Conservation (phyloP, 768 basidiomycete genomes). For the Mycena chlorophos region DNA sequence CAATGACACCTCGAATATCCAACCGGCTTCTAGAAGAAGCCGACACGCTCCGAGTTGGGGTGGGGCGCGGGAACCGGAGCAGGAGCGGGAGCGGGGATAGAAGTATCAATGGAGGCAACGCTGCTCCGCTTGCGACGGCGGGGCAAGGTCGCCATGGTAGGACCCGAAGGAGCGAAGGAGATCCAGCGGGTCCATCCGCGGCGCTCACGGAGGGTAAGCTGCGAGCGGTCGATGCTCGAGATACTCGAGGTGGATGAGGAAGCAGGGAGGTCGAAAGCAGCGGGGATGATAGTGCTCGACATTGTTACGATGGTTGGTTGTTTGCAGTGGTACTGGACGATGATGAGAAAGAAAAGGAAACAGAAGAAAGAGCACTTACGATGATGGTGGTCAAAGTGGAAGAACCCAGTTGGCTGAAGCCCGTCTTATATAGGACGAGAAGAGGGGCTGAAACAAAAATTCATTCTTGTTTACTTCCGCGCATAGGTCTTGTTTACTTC, state of each 20-base stretch:
- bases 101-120: not conserved
- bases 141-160: not conserved
- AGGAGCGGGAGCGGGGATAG: not conserved
- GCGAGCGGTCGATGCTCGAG: too few species aligned
- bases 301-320: too few species aligned
- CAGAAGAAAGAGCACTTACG: too few species aligned
- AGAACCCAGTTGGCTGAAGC: not conserved
- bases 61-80: not conserved
- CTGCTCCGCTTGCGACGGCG: not conserved
- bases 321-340: not conserved
- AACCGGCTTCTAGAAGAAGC: not conserved
- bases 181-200: too few species aligned
- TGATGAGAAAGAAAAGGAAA: not conserved
- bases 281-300: too few species aligned
- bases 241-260: too few species aligned
- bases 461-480: not conserved
- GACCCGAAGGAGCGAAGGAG: not conserved
- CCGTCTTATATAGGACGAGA: not conserved
- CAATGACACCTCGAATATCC: too few species aligned
- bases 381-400: not conserved
- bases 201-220: too few species aligned
- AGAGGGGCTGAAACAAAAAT: not conserved
- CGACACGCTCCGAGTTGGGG: not conserved
- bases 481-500: not conserved
- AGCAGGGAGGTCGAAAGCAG: too few species aligned